These are phyloP conservation scores for Ascosphaera acerosa DNA, from an alignment of 2,329 filamentous ascomycete genomes.

Conservation along the genomic window DNA sequence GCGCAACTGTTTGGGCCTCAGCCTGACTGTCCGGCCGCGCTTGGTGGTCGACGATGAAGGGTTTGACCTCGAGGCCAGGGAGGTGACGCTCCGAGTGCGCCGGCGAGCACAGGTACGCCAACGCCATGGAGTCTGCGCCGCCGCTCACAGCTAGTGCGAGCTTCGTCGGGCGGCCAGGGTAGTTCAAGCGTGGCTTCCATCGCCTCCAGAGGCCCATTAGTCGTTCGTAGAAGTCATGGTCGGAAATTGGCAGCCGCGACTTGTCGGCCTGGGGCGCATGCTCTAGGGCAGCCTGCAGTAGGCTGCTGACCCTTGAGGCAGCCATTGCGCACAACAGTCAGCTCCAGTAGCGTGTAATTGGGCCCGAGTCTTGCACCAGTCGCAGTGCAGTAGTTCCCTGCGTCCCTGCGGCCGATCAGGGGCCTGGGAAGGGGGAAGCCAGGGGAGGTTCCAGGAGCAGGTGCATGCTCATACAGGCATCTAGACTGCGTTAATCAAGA, in stretches of 20 bases:
- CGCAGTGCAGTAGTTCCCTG: too few species aligned
- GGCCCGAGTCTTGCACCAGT: too few species aligned
- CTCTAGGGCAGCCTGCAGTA: background rate
- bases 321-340: too few species aligned
- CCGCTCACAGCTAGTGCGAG: conserved; percentile 68
- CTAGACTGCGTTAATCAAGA: too few species aligned
- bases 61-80: conserved; percentile 17
- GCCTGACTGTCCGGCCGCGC: conserved; percentile 27
- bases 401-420: too few species aligned
- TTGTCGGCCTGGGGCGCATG: background rate
- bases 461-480: too few species aligned
- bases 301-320: background rate
- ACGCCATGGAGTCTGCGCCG: conserved; percentile 92
- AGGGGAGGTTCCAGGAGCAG: too few species aligned
- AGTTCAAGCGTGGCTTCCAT: too few species aligned
- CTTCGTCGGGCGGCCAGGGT: too few species aligned
- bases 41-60: conserved; percentile 36
- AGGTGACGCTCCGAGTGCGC: conserved; percentile 12
- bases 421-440: too few species aligned
- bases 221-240: conserved; percentile 23
- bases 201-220: conserved; percentile 12
- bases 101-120: conserved; percentile 45
- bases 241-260: background rate
- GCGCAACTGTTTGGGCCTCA: conserved; percentile 28
- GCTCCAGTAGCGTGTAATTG: too few species aligned